Percentiles rank a stretch among this genome's conserved stretches.
These are phyloP conservation scores for Phialophora chinensis DNA, from an alignment of 2,329 filamentous ascomycete species.

Conservation along the genomic window DNA sequence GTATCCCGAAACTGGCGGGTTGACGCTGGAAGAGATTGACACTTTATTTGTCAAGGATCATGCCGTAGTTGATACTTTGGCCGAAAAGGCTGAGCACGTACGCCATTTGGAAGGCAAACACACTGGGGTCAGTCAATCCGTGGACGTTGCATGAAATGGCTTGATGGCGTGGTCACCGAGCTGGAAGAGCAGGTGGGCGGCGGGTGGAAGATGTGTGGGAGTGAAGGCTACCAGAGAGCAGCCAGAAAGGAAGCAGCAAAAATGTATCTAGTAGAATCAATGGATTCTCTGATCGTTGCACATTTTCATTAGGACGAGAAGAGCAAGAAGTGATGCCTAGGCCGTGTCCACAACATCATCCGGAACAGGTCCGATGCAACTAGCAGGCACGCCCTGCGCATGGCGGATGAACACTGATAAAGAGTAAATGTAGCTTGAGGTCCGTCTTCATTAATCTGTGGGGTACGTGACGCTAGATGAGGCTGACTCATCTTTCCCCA, in stretches of 20 bases:
- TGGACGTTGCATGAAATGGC: not conserved
- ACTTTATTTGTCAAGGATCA: slow-evolving; percentile 6
- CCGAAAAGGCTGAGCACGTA: not conserved
- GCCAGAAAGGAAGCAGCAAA: not conserved
- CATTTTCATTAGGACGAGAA: not conserved
- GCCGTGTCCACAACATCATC: not conserved
- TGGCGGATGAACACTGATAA: not conserved
- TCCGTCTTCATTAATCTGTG: not conserved
- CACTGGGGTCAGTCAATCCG: not conserved
- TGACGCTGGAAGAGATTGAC: slow-evolving; percentile 25
- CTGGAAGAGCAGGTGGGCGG: not conserved
- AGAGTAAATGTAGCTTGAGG: slow-evolving; percentile 4
- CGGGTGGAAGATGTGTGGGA: not conserved
- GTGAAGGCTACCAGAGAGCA: not conserved
- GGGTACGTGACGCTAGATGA: slow-evolving; percentile 1
- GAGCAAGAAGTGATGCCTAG: not conserved
- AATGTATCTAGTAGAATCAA: not conserved
- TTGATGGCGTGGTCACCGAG: not conserved
- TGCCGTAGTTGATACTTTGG: not conserved
- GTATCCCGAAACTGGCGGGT: slow-evolving; percentile 31
- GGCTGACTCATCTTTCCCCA: slow-evolving; percentile 4
- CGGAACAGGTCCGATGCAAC: slow-evolving; percentile 2
- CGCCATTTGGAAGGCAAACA: slow-evolving; percentile 3
- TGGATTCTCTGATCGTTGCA: not conserved
- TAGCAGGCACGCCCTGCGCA: not conserved